Evolutionary conservation across 306 rosid species (phyloP), one percentile per base, ranked within the genome.

Genomic region (Luffa aegyptiaca): DNA sequence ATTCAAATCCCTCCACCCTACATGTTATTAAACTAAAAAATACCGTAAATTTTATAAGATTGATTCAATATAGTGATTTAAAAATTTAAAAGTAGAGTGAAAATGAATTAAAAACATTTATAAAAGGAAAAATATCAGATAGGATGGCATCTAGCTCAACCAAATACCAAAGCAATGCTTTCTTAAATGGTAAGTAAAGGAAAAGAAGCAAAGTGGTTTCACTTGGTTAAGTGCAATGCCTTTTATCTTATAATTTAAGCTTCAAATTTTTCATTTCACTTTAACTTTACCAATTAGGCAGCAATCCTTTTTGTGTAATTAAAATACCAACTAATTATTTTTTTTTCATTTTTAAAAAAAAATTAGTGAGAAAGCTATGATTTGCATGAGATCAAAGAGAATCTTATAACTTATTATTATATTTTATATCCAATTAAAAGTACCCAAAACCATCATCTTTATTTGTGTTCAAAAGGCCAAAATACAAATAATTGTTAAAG

Each of bases 171-270:
- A 66, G 74, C 8, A 66, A 21, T 42, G 55, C 7, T 72, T 72
- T 72, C 77, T 72, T 72, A 46, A 18, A 72, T 48, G 77, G 77
- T 31, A 72, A 71, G 76, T 21, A 71, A 71, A 48, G 58, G 77
- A 72, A 31, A 48, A 72, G 42, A 12, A 26, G 41, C 41, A 45
- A 71, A 71, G 55, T 21, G 57, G 77, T 33, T 72, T 72, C 12
- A 45, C 41, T 44, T 71, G 76, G 39, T 26, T 21, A 10, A 21
- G 57, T 45, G 57, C 57, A 71, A 45, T 10, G 5, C 20, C n/a
- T 46, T 72, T 72, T 46, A 65, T 65, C 12, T 65, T 65, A 37
- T 65, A 46, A 13, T 21, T 48, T 72, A 11, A 31, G 21, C 21
- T 46, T 14, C 20, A 5, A 72, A 6, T 48, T 0, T 0, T 26